A percentile compares a stretch with the other conserved stretches of the same genome.
phyloP scores from a whole-genome alignment of 768 basidiomycete genomes.

The Pleurotus salmoneostramineus region DNA sequence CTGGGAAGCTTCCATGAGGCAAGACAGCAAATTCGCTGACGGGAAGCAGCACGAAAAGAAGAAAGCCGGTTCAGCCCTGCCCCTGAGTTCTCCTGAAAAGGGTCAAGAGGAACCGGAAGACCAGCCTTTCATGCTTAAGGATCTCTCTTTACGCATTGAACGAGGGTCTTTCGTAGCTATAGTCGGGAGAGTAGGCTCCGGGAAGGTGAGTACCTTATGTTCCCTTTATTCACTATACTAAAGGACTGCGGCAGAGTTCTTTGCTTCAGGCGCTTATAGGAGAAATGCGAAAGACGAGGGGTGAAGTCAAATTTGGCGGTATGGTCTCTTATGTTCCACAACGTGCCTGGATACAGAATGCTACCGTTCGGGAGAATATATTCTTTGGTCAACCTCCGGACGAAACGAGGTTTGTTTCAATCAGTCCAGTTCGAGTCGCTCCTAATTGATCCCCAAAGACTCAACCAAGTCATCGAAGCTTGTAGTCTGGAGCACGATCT shows the following conservation, averaged over 20 bases:
- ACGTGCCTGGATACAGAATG: conserved; percentile 62
- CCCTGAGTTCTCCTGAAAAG: conserved; percentile 8
- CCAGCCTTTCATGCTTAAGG: conserved; percentile 46
- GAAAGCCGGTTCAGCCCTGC: conserved; percentile 9
- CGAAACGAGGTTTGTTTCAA: conserved; percentile 36
- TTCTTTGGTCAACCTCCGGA: conserved; percentile 67
- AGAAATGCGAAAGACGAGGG: conserved; percentile 62
- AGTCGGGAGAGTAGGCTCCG: conserved; percentile 73
- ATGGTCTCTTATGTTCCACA: conserved; percentile 58
- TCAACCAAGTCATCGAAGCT: conserved; percentile 53
- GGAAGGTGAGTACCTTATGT: conserved; percentile 41
- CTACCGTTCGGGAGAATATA: conserved; percentile 71
- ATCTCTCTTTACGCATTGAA: conserved; percentile 41
- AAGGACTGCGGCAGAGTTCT: conserved; percentile 36
- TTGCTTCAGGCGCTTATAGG: conserved; percentile 55
- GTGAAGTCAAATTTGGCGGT: conserved; percentile 54
- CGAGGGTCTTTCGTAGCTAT: conserved; percentile 65
- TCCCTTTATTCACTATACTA: not conserved
- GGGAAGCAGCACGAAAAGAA: conserved; percentile 15
- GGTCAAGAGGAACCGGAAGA: conserved; percentile 25
- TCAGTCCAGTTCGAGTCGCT: not conserved
- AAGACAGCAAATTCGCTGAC: conserved; percentile 1
- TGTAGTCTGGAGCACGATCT: conserved; percentile 73
- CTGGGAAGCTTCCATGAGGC: conserved; percentile 38
- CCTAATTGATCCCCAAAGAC: conserved; percentile 26